These are phyloP conservation scores for Agarophyton chilense DNA, from an alignment of 23 red algal genomes.

Conservation along the genomic window DNA sequence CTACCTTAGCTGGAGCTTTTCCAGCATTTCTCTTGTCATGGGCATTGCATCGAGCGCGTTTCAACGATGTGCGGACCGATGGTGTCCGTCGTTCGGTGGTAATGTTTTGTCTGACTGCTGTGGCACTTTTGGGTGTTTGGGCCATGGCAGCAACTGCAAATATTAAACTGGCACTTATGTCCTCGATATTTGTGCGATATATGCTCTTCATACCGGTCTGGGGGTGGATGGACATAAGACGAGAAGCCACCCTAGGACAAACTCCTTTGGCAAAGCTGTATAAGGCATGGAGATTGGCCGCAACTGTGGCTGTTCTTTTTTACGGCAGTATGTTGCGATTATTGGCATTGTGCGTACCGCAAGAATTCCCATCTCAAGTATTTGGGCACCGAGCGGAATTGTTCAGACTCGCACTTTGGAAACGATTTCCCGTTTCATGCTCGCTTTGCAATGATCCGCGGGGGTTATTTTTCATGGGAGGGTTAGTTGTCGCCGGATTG, in stretches of 20 bases:
- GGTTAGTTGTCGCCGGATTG: background rate
- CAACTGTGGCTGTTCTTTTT: slow-evolving; percentile 5
- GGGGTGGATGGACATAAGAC: slow-evolving; percentile 49
- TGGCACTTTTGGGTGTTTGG: slow-evolving; percentile 7
- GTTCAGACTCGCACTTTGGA: background rate
- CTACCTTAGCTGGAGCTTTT: background rate
- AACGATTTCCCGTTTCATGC: slow-evolving; percentile 37
- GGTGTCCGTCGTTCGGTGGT: slow-evolving; percentile 1
- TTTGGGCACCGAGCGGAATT: slow-evolving; percentile 7
- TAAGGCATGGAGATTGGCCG: slow-evolving; percentile 8
- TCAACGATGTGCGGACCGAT: slow-evolving; percentile 2
- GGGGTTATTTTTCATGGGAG: slow-evolving; percentile 33
- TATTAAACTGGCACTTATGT: background rate
- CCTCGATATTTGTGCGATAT: slow-evolving; percentile 20
- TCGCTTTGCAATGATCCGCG: slow-evolving; percentile 72
- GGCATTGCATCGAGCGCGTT: slow-evolving; percentile 2
- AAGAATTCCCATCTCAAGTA: background rate
- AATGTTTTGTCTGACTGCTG: slow-evolving; percentile 39
- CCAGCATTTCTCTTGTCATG: background rate
- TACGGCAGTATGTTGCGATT: background rate
- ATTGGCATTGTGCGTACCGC: background rate
- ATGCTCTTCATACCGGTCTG: slow-evolving; percentile 23
- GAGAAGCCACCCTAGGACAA: background rate
- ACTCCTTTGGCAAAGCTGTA: background rate
- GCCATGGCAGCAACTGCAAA: slow-evolving; percentile 19